Evolutionary conservation across 345 rosid genomes (phyloP).

Genomic region (Citropsis articulata): DNA sequence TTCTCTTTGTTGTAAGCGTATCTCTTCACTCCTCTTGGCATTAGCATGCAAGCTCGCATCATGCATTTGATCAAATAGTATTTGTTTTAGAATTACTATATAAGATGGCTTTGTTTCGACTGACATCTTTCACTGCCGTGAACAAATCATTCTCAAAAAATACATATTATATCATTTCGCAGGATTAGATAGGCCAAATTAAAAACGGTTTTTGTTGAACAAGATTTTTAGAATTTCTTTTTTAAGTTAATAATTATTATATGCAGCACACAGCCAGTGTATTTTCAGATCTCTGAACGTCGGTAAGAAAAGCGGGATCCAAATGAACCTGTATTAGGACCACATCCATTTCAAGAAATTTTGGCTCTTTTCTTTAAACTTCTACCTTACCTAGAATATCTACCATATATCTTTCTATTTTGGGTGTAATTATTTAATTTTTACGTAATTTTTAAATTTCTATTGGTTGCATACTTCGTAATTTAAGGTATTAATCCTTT

Average conservation of each 20-base stretch:
- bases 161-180: not conserved
- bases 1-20: not conserved
- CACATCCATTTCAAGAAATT: not conserved
- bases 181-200: not conserved
- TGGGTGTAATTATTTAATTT: not conserved
- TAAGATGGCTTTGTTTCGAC: not conserved
- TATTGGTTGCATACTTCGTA: not conserved
- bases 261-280: not conserved
- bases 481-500: not conserved
- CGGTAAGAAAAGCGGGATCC: not conserved
- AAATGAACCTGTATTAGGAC: not conserved
- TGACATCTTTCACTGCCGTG: not conserved
- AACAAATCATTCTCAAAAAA: not conserved
- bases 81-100: not conserved
- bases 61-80: not conserved
- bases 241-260: not conserved
- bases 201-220: not conserved
- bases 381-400: not conserved
- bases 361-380: not conserved
- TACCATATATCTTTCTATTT: not conserved
- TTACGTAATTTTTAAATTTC: not conserved
- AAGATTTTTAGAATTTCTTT: too few relatives aligned
- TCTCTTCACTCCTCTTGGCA: not conserved
- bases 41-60: not conserved
- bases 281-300: not conserved